phyloP scores from a whole-genome alignment of 2,329 filamentous ascomycete species.

The Allantophomopsis lycopodina region DNA sequence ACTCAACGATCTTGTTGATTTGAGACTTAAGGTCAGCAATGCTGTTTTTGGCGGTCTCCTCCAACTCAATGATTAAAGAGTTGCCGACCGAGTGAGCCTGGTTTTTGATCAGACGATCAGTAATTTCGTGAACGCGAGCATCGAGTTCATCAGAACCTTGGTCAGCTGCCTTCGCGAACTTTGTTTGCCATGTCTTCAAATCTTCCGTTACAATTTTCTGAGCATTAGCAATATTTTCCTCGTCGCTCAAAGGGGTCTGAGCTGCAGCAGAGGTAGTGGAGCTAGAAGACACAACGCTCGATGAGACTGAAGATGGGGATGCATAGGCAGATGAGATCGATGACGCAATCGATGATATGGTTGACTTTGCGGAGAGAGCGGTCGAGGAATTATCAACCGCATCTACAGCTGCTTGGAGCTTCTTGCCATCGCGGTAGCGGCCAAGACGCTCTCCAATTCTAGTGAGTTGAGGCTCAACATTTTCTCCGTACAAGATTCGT shows the following conservation, averaged over 20 bases:
- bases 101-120: conserved; percentile 49
- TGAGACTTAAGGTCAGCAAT: conserved; percentile 50
- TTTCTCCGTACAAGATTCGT: conserved; percentile 70
- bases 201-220: conserved; percentile 63
- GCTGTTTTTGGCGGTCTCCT: conserved; percentile 51
- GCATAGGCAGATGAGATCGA: conserved; percentile 10
- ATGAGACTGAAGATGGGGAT: conserved; percentile 11
- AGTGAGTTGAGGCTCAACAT: conserved; percentile 88
- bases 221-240: conserved; percentile 40
- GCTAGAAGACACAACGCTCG: conserved; percentile 11
- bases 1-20: conserved; percentile 50
- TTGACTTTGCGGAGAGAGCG: conserved; percentile 14
- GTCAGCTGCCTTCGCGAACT: conserved; percentile 74
- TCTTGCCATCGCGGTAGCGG: conserved; percentile 50
- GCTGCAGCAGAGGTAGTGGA: conserved; percentile 5
- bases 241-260: conserved; percentile 23
- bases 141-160: conserved; percentile 63
- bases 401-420: conserved; percentile 42
- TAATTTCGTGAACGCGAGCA: conserved; percentile 54
- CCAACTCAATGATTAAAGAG: conserved; percentile 52
- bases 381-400: conserved; percentile 29
- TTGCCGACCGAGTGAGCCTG: conserved; percentile 54
- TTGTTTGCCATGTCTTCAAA: conserved; percentile 72
- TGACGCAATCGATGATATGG: conserved; percentile 13
- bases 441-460: conserved; percentile 86